phyloP scores from a whole-genome alignment of 169 alveolate species.

The Plasmodium yoelii region DNA sequence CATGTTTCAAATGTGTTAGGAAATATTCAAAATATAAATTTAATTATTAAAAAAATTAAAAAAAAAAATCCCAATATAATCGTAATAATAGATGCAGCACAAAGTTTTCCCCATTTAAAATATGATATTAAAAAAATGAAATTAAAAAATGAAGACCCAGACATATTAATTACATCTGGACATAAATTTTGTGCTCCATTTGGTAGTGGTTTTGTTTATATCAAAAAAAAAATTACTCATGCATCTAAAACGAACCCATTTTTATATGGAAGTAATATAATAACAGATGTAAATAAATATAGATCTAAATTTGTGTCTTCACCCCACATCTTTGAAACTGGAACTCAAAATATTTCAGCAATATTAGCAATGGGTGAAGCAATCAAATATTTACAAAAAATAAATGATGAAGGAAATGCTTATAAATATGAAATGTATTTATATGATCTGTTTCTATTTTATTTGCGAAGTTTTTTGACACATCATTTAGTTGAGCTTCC shows the following conservation, averaged over 20 bases:
- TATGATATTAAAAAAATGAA: slow-evolving; percentile 72
- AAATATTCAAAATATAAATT: slow-evolving; percentile 64
- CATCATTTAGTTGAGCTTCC: slow-evolving; percentile 19
- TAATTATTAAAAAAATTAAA: slow-evolving; percentile 63
- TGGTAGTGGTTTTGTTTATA: slow-evolving; percentile 84
- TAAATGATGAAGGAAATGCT: not conserved
- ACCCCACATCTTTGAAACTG: slow-evolving; percentile 50
- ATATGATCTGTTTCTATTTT: slow-evolving; percentile 37
- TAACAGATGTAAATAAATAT: slow-evolving; percentile 46
- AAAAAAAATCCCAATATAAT: slow-evolving; percentile 69
- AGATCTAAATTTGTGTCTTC: slow-evolving; percentile 42
- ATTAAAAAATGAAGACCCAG: slow-evolving; percentile 70
- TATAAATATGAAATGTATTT: slow-evolving; percentile 59
- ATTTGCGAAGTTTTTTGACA: not conserved
- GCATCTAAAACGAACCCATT: slow-evolving; percentile 46
- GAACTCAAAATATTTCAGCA: slow-evolving; percentile 60
- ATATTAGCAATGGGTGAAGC: slow-evolving; percentile 59
- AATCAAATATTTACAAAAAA: slow-evolving; percentile 18
- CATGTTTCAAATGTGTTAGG: slow-evolving; percentile 85
- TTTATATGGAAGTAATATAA: slow-evolving; percentile 63
- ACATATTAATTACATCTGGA: slow-evolving; percentile 82
- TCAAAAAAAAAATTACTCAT: slow-evolving; percentile 29
- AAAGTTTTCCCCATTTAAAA: slow-evolving; percentile 78
- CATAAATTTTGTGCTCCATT: slow-evolving; percentile 86
- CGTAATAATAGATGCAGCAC: slow-evolving; percentile 83